Percentiles rank a stretch among this genome's conserved stretches.
Conservation (phyloP, 352 stramenopile genomes). For the Thraustotheca clavata region DNA sequence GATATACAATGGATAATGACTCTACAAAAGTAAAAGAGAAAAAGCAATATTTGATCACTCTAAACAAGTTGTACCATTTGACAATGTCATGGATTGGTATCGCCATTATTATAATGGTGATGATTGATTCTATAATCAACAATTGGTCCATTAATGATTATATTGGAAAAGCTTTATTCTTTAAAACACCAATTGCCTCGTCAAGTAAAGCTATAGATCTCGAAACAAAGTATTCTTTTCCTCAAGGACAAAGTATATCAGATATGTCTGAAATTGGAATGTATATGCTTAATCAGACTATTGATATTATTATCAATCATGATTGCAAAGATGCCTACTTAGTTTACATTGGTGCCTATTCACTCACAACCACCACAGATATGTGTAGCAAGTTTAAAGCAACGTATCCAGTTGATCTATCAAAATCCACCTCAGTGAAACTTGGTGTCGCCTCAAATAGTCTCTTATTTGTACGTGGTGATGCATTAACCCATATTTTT, state of each 20-base stretch:
- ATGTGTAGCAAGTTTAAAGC: not conserved
- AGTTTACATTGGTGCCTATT: not conserved
- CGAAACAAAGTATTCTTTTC: not conserved
- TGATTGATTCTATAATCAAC: not conserved
- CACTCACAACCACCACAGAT: not conserved
- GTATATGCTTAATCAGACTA: not conserved
- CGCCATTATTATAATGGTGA: not conserved
- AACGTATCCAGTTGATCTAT: not conserved
- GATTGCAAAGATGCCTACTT: not conserved
- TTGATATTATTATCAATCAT: not conserved
- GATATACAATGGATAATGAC: too few relatives aligned
- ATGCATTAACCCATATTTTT: not conserved
- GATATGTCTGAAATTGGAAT: conserved; percentile 11
- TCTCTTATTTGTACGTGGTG: not conserved
- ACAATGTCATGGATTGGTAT: too few relatives aligned
- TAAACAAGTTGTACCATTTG: too few relatives aligned
- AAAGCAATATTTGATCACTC: too few relatives aligned
- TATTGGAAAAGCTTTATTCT: conserved; percentile 2
- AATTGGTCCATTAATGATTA: conserved; percentile 8
- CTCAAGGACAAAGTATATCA: not conserved
- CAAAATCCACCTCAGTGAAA: not conserved
- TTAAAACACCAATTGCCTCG: not conserved
- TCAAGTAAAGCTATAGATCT: not conserved
- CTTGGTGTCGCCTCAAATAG: not conserved
- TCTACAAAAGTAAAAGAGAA: too few relatives aligned